phyloP scores from a whole-genome alignment of 495 filamentous ascomycete species.

The Talaromyces liani region DNA sequence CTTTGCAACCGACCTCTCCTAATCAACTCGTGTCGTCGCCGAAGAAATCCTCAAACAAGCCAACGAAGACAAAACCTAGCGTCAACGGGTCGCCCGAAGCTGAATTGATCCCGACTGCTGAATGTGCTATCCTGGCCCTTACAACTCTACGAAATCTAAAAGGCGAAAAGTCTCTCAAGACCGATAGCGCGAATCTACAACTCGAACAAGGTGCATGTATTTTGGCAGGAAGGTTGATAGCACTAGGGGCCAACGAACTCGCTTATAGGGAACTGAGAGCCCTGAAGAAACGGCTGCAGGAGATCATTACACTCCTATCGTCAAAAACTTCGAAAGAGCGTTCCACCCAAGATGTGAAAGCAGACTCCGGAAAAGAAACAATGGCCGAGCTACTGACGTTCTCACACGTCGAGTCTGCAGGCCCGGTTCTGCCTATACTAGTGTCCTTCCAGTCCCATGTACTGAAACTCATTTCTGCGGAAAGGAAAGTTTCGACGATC shows the following conservation, averaged over 20 bases:
- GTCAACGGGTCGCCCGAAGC: constrained; percentile 14
- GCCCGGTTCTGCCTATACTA: constrained; percentile 27
- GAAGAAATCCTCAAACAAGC: constrained; percentile 13
- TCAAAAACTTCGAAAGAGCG: constrained; percentile 1
- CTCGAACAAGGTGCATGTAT: constrained; percentile 78
- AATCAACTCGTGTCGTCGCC: constrained; percentile 47
- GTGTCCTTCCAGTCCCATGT: constrained; percentile 39
- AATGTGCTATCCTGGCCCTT: constrained; percentile 73
- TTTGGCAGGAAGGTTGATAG: constrained; percentile 63
- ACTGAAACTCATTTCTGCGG: constrained; percentile 39
- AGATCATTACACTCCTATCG: constrained; percentile 12
- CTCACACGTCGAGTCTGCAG: constrained; percentile 26
- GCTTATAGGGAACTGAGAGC: constrained; percentile 69
- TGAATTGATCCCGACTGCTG: constrained; percentile 42
- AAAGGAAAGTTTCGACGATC: constrained; percentile 38
- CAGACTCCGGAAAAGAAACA: constrained; percentile 33
- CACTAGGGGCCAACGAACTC: constrained; percentile 62
- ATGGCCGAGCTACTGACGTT: constrained; percentile 62
- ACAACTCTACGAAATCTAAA: constrained; percentile 58
- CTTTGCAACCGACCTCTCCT: constrained; percentile 44
- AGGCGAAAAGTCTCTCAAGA: constrained; percentile 26
- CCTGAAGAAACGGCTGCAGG: constrained; percentile 57
- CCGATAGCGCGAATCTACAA: constrained; percentile 57
- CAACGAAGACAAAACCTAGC: constrained; percentile 4
- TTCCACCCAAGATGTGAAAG: not conserved